Evolutionary conservation across 306 rosid genomes (phyloP), one percentile per base, ranked within the genome.

Genomic region (Vigna nakashimae): DNA sequence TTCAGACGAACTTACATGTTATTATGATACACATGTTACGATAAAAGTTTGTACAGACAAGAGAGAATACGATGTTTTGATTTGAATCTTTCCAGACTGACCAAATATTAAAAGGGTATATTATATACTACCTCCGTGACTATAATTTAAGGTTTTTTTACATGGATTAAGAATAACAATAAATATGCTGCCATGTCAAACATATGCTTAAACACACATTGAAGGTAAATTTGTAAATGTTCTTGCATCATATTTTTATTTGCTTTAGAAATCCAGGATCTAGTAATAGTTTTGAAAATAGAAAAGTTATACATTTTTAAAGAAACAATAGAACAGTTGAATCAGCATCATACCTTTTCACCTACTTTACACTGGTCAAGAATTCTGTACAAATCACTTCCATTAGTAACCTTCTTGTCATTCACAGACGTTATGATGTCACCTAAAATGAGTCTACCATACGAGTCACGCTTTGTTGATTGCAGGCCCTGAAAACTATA

Each of bases 381-480:
- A 87, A 91, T 88, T 92, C 99, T 90, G 87, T 96, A 96, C 89
- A 92, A 86, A 77, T 96, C 99, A 63, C 99, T 96, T 78, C 98
- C 99, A 75, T 87, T 91, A 14, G 91, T 36, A 63, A 96, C 91
- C 87, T 91, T 96, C 71, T 68, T 87, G 22, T 92, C 99, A 43
- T 96, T 91, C 82, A 96, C 94, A 56, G 99, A 92, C 49, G 93
- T 92, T 77, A 96, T 92, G 34, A 96, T 91, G 87, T 96, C 99
- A 7, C 99, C 99, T 88, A 92, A 91, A 82, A 96, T 58, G 40
- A 96, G 97, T 70, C 99, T 92, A 40, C 99, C 99, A 57, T 91
- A 96, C 0, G 96, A 42, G 85, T 96, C 99, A 1, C 98, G 94
- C 77, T 96, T 96, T 4, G 98, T 96, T n/a, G 99, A 20, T 83